Base-by-base conservation (phyloP, 2,329 filamentous ascomycete species). In the Aspergillus fijiensis region DNA sequence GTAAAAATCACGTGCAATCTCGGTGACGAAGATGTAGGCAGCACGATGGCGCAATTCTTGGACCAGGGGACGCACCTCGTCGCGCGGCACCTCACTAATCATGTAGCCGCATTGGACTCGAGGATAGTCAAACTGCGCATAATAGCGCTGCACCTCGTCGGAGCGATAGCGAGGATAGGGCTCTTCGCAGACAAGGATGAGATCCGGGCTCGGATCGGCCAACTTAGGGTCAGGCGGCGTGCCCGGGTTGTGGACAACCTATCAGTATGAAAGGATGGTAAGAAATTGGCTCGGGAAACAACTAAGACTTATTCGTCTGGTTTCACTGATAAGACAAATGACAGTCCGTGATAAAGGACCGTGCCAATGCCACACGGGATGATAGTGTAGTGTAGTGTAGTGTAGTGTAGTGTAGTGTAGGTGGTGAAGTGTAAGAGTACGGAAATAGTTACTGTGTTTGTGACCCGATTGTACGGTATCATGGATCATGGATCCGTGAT, bases 171-270 rank as follows among this genome's bases (percentile, higher is more conserved):
- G 58, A 2, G 39, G 21, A 39, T 63, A 64, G 1, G 63, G 52
- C 55, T 65, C 63, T 33, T 65, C 63, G 45, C 63, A 64, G 45
- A 61, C 55, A 21, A 65, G 52, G 23, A 60, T 53, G 11, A 65
- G 35, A n/a, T 65, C 63, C 27, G 62, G 51, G 12, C 49, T 51
- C 33, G 51, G 12, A 11, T 49, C 49, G 7, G 58, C 54, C 50
- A 65, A n/a, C 2, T 45, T 42, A 16, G 58, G 33, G 33, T 60
- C 58, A 2, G 63, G 60, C 1, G 63, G 60, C 4, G 63, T 65
- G 49, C 63, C 63, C 25, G 63, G 62, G n/a, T 65, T 65, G 27
- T 65, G 63, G 29, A 57, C 49, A 21, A 65, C 58, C 63, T 65
- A 31, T 45, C 39, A 19, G 39, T 2, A 9, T 16, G 39, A 14